Base-by-base conservation (phyloP, 108 stramenopile species). In the Cyclotella kingstonii region DNA sequence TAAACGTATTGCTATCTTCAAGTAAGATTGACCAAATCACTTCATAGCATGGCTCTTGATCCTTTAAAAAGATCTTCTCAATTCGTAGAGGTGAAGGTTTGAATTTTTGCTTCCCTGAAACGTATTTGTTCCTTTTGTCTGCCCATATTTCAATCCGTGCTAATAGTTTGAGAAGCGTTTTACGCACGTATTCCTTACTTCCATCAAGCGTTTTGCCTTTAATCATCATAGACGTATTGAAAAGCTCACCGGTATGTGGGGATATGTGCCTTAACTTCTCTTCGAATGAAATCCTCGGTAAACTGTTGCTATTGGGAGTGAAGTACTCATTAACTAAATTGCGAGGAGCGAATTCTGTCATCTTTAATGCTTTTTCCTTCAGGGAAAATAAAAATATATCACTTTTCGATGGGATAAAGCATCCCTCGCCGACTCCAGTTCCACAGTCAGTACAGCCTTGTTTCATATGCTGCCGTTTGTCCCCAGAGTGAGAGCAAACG, bases 361-460 rank as follows among this genome's bases (percentile, higher is more conserved):
- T 51, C 63, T 80, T 61, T 27, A 87, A 47, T 22, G 83, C 84
- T 67, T 87, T 92, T n/a, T 39, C 40, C 25, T 74, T 66, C 19
- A 89, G 27, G 12, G 58, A 68, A 33, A 58, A 66, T 1, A 83
- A 59, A 45, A 88, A 87, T 26, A 66, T 72, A 40, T 79, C 87
- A 5, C 76, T 80, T 28, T 64, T 42, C 1, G 81, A 66, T 0
- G 84, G 49, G 17, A 58, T 46, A 30, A 75, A 73, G 64, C 91
- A 92, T 1, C 78, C 75, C 42, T 92, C 85, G 0, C 87, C 87
- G 14, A 87, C 80, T n/a, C 57, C 65, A 22, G 91, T 88, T 0
- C 87, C 87, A 55, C 91, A 92, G 8, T 60, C 51, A n/a, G 66
- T 28, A 51, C 91, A 92, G 15, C 91, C 91, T 58, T 84, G 47